Percentiles rank a stretch among this genome's conserved stretches.
Evolutionary conservation across 148 eudicot species (phyloP).

Genomic region (Diospyros lotus): DNA sequence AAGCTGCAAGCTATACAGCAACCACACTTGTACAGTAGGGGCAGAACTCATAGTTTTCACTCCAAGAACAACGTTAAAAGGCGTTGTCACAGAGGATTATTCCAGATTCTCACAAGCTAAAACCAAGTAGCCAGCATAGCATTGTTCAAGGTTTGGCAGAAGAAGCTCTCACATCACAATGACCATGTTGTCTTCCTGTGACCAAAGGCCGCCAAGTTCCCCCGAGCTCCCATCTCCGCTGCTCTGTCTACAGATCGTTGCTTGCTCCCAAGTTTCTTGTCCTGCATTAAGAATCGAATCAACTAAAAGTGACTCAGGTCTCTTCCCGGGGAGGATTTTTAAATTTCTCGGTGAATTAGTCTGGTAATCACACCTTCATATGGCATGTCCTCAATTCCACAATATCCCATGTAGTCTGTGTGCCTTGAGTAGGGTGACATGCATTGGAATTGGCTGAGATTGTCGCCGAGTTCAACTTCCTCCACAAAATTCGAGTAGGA

Average conservation of each 20-base stretch:
- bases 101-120: conserved; percentile 14
- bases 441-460: conserved; percentile 41
- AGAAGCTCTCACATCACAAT: conserved; percentile 9
- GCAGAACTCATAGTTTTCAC: background rate
- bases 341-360: conserved; percentile 32
- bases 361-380: conserved; percentile 39
- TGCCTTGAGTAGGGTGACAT: conserved; percentile 41
- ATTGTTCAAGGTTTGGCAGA: background rate
- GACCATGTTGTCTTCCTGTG: conserved; percentile 16
- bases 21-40: background rate
- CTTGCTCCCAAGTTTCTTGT: conserved; percentile 16
- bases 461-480: conserved; percentile 52
- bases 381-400: conserved; percentile 38
- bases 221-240: conserved; percentile 23
- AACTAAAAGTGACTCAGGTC: background rate
- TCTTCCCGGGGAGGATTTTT: conserved; percentile 32
- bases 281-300: conserved; percentile 15
- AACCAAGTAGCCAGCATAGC: conserved; percentile 8
- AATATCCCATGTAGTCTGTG: conserved; percentile 42
- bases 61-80: conserved; percentile 62
- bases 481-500: conserved; percentile 66
- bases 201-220: conserved; percentile 20
- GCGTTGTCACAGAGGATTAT: conserved; percentile 36
- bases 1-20: background rate
- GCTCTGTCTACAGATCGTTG: conserved; percentile 16